Conservation (phyloP, 169 alveolate genomes). For the Cyclospora cayetanensis region DNA sequence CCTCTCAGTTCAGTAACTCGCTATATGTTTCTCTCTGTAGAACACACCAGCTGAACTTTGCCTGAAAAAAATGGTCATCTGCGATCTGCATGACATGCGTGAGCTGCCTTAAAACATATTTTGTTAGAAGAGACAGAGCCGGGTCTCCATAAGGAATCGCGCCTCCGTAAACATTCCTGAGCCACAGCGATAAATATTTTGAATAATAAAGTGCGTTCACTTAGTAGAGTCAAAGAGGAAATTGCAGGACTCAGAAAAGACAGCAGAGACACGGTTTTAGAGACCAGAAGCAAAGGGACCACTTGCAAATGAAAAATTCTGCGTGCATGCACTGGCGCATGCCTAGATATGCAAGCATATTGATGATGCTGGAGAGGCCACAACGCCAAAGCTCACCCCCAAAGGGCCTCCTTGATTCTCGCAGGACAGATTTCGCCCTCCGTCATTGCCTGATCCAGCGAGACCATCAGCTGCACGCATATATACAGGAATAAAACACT, state of each 20-base stretch:
- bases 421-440: conserved; percentile 20
- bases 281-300: too few species aligned
- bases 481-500: not conserved
- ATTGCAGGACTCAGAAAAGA: too few species aligned
- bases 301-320: too few species aligned
- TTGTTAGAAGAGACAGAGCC: not conserved
- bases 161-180: conserved; percentile 21
- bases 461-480: not conserved
- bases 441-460: conserved; percentile 36
- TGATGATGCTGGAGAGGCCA: too few species aligned
- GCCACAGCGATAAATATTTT: too few species aligned
- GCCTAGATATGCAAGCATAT: too few species aligned
- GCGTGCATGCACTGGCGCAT: too few species aligned
- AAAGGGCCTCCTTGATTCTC: conserved; percentile 13
- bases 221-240: too few species aligned
- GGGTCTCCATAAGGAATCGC: not conserved
- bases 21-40: too few species aligned
- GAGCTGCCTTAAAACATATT: conserved; percentile 12
- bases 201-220: too few species aligned
- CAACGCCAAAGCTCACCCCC: conserved; percentile 5
- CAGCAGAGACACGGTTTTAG: too few species aligned
- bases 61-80: conserved; percentile 15
- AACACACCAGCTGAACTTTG: conserved; percentile 18
- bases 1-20: too few species aligned
- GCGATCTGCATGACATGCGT: conserved; percentile 3